Percentiles rank a stretch among this genome's conserved stretches.
These are phyloP conservation scores for Monilinia polystroma DNA, from an alignment of 2,329 filamentous ascomycete genomes.

Conservation along the genomic window DNA sequence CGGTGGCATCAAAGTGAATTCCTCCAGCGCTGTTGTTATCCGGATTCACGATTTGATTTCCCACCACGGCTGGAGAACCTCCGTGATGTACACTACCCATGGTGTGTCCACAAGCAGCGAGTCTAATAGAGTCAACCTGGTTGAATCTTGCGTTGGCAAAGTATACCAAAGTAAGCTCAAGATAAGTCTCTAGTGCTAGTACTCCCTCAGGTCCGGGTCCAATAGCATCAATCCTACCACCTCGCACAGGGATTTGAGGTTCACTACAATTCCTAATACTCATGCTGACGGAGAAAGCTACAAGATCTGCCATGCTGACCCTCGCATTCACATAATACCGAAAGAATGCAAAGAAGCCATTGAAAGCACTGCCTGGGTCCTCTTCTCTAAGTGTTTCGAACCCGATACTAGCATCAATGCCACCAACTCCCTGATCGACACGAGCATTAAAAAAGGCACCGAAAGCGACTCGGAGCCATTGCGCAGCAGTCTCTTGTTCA, in stretches of 20 bases:
- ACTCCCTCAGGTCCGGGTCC: constrained; percentile 30
- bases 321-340: constrained; percentile 19
- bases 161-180: constrained; percentile 23
- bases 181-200: constrained; percentile 26
- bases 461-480: constrained; percentile 61
- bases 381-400: constrained; percentile 29
- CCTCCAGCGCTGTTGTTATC: constrained; percentile 24
- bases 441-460: constrained; percentile 60
- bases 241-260: constrained; percentile 27
- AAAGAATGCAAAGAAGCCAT: constrained; percentile 20
- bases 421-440: constrained; percentile 43
- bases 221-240: constrained; percentile 33
- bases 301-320: constrained; percentile 30
- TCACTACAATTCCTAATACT: constrained; percentile 6
- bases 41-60: not conserved
- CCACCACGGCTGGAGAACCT: constrained; percentile 26
- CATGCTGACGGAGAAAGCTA: constrained; percentile 24
- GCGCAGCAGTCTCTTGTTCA: constrained; percentile 50
- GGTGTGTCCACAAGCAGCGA: constrained; percentile 31
- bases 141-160: constrained; percentile 34
- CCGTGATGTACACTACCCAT: constrained; percentile 27
- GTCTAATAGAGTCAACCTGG: constrained; percentile 29
- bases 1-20: constrained; percentile 45
- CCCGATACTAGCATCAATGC: constrained; percentile 49
- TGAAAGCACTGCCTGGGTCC: constrained; percentile 51